A percentile compares a stretch with the other conserved stretches of the same genome.
These are phyloP conservation scores for Hanseniaspora occidentalis DNA, from an alignment of 805 yeast genomes.

Conservation along the genomic window DNA sequence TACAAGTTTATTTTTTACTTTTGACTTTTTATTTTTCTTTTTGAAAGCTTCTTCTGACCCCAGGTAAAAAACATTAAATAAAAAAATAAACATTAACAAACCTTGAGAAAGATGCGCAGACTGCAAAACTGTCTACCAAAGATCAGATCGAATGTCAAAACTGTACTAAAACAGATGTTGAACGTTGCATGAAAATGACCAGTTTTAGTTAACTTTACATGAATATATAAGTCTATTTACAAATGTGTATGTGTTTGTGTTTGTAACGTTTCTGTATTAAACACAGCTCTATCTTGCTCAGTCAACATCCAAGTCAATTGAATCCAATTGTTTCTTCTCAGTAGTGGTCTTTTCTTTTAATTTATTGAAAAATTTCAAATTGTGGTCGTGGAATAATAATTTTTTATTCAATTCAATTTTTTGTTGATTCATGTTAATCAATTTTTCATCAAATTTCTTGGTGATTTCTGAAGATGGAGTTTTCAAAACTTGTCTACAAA, in stretches of 20 bases:
- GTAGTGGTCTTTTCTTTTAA: conserved; percentile 11
- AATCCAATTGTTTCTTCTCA: conserved; percentile 1
- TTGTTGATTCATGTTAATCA: conserved; percentile 19
- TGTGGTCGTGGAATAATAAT: conserved; percentile 14
- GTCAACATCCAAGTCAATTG: not conserved
- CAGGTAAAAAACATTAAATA: not conserved
- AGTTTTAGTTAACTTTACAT: too few relatives aligned
- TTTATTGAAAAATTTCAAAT: conserved; percentile 17
- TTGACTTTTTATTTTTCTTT: not conserved
- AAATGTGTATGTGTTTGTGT: too few relatives aligned
- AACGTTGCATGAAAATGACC: too few relatives aligned
- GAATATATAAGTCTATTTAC: too few relatives aligned
- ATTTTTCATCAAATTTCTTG: conserved; percentile 21
- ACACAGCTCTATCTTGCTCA: too few relatives aligned
- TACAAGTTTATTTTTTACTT: too few relatives aligned
- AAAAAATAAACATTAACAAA: not conserved
- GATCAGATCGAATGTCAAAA: too few relatives aligned
- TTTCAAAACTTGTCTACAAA: conserved; percentile 68
- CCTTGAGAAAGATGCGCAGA: not conserved
- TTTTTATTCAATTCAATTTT: conserved; percentile 18
- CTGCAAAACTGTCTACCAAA: too few relatives aligned
- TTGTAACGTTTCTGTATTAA: too few relatives aligned
- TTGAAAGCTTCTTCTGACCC: not conserved
- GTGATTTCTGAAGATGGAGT: conserved; percentile 77
- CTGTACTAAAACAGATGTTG: too few relatives aligned